Evolutionary conservation across 306 rosid genomes (phyloP).

Genomic region (Acacia acuminata): DNA sequence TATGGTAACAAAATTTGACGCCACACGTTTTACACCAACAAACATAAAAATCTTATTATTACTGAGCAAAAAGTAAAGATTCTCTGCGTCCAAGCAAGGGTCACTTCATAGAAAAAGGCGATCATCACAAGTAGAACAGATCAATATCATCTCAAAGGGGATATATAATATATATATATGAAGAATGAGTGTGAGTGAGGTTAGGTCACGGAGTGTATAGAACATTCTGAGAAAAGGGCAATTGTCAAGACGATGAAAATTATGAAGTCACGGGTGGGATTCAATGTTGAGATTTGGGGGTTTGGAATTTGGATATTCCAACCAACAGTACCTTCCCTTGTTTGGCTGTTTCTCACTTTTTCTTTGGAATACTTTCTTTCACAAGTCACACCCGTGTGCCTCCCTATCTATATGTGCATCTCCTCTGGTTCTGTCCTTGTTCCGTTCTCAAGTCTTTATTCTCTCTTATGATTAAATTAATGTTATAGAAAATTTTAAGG

Average conservation of each 20-base stretch:
- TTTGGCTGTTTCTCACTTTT: slow-evolving; percentile 31
- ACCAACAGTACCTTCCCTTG: neutral
- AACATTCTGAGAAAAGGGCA: neutral
- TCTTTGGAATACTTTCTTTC: neutral
- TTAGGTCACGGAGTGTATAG: neutral
- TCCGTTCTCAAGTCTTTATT: slow-evolving; percentile 20
- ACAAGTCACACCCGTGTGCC: slow-evolving; percentile 37
- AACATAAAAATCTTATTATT: neutral
- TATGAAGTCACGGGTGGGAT: neutral
- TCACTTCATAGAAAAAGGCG: neutral
- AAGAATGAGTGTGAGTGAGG: neutral
- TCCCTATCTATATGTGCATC: slow-evolving; percentile 20
- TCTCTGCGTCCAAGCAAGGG: slow-evolving; percentile 1
- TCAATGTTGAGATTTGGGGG: neutral
- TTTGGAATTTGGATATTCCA: slow-evolving; percentile 7
- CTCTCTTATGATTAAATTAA: neutral
- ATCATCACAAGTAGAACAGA: neutral
- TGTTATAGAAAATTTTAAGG: neutral
- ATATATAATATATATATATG: too few species aligned
- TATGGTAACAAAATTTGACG: neutral
- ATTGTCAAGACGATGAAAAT: neutral
- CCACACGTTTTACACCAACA: neutral
- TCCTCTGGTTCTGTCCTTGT: slow-evolving; percentile 36
- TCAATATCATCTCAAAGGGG: neutral
- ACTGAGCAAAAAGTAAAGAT: neutral